These are phyloP conservation scores for Naumovozyma castellii DNA, from an alignment of 805 yeast species.

Conservation along the genomic window DNA sequence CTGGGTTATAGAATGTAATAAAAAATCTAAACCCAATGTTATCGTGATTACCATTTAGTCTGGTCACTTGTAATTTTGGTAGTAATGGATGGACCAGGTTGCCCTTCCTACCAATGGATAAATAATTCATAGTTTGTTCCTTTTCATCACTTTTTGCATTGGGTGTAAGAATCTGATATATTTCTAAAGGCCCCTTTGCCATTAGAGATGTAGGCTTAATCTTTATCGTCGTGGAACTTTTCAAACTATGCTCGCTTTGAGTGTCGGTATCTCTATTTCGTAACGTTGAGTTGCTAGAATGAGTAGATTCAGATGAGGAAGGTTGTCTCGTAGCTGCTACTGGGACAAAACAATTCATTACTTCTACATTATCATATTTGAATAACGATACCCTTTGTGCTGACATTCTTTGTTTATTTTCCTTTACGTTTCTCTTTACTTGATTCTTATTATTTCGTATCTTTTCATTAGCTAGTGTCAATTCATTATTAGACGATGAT, in stretches of 20 bases:
- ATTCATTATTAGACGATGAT: not conserved
- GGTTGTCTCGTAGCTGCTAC: conserved; percentile 1
- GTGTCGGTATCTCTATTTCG: conserved; percentile 2
- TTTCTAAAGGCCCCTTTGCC: conserved; percentile 24
- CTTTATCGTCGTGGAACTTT: conserved; percentile 5
- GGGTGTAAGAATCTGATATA: conserved; percentile 25
- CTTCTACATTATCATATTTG: conserved; percentile 18
- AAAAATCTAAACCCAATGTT: conserved; percentile 37
- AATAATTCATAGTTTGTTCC: conserved; percentile 16
- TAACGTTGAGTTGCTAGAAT: not conserved
- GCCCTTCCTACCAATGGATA: conserved; percentile 26
- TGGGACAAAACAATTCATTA: conserved; percentile 10
- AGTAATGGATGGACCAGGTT: conserved; percentile 60
- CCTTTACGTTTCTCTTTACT: conserved; percentile 2
- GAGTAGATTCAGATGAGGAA: not conserved
- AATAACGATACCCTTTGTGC: conserved; percentile 27
- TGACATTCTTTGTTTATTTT: conserved; percentile 15
- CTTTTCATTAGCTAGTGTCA: not conserved
- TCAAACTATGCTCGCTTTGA: conserved; percentile 3
- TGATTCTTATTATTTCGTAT: conserved; percentile 4
- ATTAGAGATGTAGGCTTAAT: conserved; percentile 11
- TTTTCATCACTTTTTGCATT: conserved; percentile 10
- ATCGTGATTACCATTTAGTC: conserved; percentile 19
- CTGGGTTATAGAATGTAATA: conserved; percentile 63
- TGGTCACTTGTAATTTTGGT: conserved; percentile 53